phyloP scores from a whole-genome alignment of 2,329 filamentous ascomycete genomes.

The Stenocarpella maydis region DNA sequence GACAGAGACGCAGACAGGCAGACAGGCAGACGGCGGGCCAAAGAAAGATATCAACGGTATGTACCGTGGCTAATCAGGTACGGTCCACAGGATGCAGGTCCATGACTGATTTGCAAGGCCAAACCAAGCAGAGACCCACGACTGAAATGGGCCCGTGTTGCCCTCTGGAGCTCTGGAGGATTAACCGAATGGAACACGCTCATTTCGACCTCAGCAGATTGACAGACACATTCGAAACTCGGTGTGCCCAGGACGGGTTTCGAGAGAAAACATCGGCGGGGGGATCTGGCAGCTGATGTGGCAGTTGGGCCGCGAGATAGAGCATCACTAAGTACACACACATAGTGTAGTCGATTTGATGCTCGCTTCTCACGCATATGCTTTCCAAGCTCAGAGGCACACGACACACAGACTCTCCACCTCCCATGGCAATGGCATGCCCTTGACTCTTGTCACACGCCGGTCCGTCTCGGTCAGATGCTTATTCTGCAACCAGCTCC shows the following conservation, averaged over 20 bases:
- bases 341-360: neutral
- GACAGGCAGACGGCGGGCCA: neutral
- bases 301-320: no score
- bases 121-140: neutral
- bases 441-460: constrained; percentile 23
- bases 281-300: no score
- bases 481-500: constrained; percentile 23
- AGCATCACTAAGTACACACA: no score
- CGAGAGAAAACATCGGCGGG: no score
- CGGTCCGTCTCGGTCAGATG: constrained; percentile 24
- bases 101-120: neutral
- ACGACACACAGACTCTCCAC: constrained; percentile 1
- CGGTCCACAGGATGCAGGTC: neutral
- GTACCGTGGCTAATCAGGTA: neutral
- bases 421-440: neutral
- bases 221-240: neutral
- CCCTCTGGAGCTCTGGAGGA: neutral
- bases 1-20: neutral
- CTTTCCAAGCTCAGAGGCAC: no score
- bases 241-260: neutral
- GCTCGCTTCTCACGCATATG: neutral
- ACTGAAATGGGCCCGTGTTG: neutral
- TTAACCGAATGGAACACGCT: neutral
- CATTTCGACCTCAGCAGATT: neutral
- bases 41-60: neutral